Base-by-base conservation (phyloP, 75 land plant genomes). In the Cupressus sempervirens region DNA sequence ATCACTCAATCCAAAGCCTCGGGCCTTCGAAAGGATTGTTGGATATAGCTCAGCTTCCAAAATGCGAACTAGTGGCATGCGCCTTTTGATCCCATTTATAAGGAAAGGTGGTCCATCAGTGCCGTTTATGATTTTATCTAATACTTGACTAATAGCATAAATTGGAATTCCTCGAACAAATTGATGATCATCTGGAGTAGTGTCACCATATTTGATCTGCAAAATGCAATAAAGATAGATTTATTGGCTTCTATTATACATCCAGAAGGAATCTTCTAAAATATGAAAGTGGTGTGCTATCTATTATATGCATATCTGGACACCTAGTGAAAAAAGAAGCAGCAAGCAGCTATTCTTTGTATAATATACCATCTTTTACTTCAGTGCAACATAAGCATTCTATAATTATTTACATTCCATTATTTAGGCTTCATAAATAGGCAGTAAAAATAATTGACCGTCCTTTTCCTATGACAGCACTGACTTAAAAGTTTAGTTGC, bases 41-140 rank as follows among this genome's bases (percentile, higher is more conserved):
- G 99, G 98, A 88, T 96, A 94, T 74, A 97, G 95, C 88, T 97
- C 99, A 26, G 90, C 98, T 85, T 97, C 99, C n/a, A 97, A 83
- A 76, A 94, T 92, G n/a, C 93, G 92, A 43, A 96, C 87, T 85
- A 93, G 90, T 14, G 99, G 99, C 98, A 94, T 96, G 35, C 91
- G 91, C 86, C 93, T 91, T 84, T 90, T 90, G 11, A 85, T 76
- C 15, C 96, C 96, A 89, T 97, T 97, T 67, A 97, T 93, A 20
- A 92, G 93, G 50, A 93, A 88, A 83, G 91, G 86, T 12, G 94
- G 93, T 2, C 98, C 96, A 45, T 84, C 74, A 3, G 88, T 85
- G 43, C 99, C 99, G 75, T 85, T 88, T 53, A 96, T 86, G 76
- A 97, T 94, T 73, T 91, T 92, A 53, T 94, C 96, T 84, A 95